Conservation (phyloP, 1,284 basidiomycete genomes). For the Veloboletus limbatus region DNA sequence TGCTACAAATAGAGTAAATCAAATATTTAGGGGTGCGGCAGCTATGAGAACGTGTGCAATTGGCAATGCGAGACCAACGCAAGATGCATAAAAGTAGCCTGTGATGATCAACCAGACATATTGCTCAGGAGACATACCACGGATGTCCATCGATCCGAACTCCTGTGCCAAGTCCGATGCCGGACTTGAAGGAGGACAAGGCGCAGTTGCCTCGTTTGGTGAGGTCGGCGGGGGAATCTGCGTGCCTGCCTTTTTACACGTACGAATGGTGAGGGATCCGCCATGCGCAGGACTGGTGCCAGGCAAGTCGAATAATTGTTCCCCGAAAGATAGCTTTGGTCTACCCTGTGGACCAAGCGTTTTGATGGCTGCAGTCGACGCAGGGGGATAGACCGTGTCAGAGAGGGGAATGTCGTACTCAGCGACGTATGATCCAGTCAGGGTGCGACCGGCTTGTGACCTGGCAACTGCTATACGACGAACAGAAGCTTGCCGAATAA, state of each 20-base stretch:
- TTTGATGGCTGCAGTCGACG: not conserved
- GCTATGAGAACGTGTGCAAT: not conserved
- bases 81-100: not conserved
- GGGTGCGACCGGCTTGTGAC: not conserved
- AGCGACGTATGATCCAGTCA: constrained; percentile 16
- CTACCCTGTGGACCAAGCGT: not conserved
- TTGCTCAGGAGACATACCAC: constrained; percentile 23
- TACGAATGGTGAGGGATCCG: not conserved
- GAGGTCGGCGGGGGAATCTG: constrained; percentile 6
- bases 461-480: not conserved
- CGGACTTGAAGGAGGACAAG: constrained; percentile 18
- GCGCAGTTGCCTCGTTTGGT: not conserved
- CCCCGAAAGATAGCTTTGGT: constrained; percentile 7
- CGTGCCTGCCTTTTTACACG: not conserved
- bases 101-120: not conserved
- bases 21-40: not conserved
- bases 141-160: constrained; percentile 25
- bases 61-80: not conserved
- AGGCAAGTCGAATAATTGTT: constrained; percentile 7
- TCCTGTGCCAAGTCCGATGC: constrained; percentile 19
- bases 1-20: constrained; percentile 16
- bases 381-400: constrained; percentile 3
- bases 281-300: constrained; percentile 18
- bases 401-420: constrained; percentile 18
- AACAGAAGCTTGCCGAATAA: not conserved